These are phyloP conservation scores for Sarocladiaceae sp. DNA, from an alignment of 2,329 filamentous ascomycete species.

Conservation along the genomic window DNA sequence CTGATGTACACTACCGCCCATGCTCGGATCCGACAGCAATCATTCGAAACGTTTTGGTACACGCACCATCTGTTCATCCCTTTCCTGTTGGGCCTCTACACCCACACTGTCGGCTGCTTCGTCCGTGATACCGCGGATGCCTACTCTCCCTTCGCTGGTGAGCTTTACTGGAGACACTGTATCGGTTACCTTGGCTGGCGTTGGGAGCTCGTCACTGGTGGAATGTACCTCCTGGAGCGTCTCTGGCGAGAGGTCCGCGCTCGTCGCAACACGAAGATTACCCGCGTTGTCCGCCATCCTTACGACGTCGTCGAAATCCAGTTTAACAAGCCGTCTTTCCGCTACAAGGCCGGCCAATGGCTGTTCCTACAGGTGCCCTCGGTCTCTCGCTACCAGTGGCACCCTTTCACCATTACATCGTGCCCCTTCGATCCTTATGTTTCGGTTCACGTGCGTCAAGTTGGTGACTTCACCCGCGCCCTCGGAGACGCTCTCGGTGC, in stretches of 20 bases:
- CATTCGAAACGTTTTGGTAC: slow-evolving; percentile 99
- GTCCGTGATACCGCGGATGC: slow-evolving; percentile 73
- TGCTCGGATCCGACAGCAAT: slow-evolving; percentile 89
- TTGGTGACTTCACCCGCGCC: slow-evolving; percentile 91
- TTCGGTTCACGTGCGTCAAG: slow-evolving; percentile 90
- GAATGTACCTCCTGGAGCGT: slow-evolving; percentile 80
- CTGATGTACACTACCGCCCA: slow-evolving; percentile 97
- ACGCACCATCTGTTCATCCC: slow-evolving; percentile 98
- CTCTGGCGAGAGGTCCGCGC: slow-evolving; percentile 88
- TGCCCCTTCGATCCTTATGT: slow-evolving; percentile 95
- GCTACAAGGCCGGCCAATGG: slow-evolving; percentile 98
- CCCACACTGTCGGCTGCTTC: slow-evolving; percentile 93
- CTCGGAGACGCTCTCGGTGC: slow-evolving; percentile 96
- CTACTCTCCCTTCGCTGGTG: slow-evolving; percentile 79
- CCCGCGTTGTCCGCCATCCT: slow-evolving; percentile 90
- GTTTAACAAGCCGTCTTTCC: slow-evolving; percentile 93
- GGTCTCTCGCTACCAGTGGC: slow-evolving; percentile 89
- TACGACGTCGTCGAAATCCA: slow-evolving; percentile 98
- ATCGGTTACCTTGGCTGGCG: slow-evolving; percentile 95
- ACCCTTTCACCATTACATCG: slow-evolving; percentile 98
- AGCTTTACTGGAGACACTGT: slow-evolving; percentile 84
- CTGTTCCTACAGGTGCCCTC: slow-evolving; percentile 91
- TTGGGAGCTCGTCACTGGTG: slow-evolving; percentile 88
- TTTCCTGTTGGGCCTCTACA: slow-evolving; percentile 90
- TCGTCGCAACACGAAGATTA: slow-evolving; percentile 80